Evolutionary conservation across 345 rosid genomes (phyloP).

Genomic region (Citrus reticulata): DNA sequence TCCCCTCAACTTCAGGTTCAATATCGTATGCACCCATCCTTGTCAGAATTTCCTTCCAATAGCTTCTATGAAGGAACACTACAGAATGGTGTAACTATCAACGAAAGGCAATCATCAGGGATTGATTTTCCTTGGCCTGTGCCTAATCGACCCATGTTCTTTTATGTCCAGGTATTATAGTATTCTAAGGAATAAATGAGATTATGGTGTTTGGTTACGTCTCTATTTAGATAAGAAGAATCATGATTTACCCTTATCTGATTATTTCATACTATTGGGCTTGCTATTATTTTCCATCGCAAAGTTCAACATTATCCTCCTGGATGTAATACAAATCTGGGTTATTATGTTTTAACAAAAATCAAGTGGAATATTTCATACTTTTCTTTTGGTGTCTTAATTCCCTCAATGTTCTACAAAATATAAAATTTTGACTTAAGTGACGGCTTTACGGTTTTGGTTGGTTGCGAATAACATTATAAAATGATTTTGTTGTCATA

Average conservation of each 20-base stretch:
- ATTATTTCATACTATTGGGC: background rate
- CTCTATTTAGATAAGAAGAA: background rate
- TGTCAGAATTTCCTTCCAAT: slow-evolving; percentile 98
- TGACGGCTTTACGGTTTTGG: background rate
- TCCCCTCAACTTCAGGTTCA: slow-evolving; percentile 62
- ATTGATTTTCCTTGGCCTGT: slow-evolving; percentile 99
- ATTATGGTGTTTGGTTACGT: background rate
- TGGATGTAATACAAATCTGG: background rate
- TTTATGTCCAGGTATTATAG: slow-evolving; percentile 83
- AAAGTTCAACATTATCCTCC: background rate
- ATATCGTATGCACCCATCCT: slow-evolving; percentile 97
- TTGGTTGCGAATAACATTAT: background rate
- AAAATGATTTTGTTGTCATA: background rate
- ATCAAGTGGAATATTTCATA: background rate
- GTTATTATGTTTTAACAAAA: background rate
- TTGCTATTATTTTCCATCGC: background rate
- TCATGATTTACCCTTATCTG: background rate
- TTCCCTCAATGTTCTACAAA: background rate
- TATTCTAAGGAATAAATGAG: background rate
- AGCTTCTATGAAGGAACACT: slow-evolving; percentile 98
- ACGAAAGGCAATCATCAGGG: slow-evolving; percentile 92
- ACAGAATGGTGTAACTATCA: slow-evolving; percentile 98
- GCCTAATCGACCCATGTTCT: slow-evolving; percentile 97
- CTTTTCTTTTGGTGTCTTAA: background rate
- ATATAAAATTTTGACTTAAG: background rate